A percentile compares a stretch with the other conserved stretches of the same genome.
Conservation (phyloP, 257 asterid species). For the Scutellaria minor region DNA sequence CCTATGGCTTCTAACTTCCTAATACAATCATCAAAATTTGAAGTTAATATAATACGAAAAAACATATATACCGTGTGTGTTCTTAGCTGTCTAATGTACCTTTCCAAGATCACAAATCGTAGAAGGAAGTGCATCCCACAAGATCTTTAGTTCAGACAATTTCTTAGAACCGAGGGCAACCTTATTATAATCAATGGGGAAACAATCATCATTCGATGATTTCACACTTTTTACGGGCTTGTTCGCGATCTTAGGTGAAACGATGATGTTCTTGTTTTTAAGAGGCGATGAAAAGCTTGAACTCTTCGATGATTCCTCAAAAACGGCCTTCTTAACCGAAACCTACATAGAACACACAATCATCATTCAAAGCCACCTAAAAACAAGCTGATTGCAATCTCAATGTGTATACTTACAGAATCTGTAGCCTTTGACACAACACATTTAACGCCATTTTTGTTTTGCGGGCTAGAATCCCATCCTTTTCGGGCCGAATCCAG, state of each 20-base stretch:
- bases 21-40: slow-evolving; percentile 24
- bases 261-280: slow-evolving; percentile 56
- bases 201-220: slow-evolving; percentile 40
- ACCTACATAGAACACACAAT: slow-evolving; percentile 36
- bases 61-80: not conserved
- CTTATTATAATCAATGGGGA: slow-evolving; percentile 53
- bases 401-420: slow-evolving; percentile 48
- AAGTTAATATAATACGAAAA: not conserved
- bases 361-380: not conserved
- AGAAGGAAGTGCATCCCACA: slow-evolving; percentile 67
- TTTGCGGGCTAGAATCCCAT: slow-evolving; percentile 65
- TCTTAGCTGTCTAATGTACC: slow-evolving; percentile 45
- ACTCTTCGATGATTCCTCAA: slow-evolving; percentile 46
- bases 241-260: slow-evolving; percentile 54
- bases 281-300: slow-evolving; percentile 60
- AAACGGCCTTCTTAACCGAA: slow-evolving; percentile 39
- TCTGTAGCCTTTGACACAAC: slow-evolving; percentile 45
- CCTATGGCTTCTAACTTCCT: slow-evolving; percentile 64
- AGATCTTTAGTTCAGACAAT: slow-evolving; percentile 51
- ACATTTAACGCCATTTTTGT: slow-evolving; percentile 42
- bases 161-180: slow-evolving; percentile 47
- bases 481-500: slow-evolving; percentile 77
- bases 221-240: slow-evolving; percentile 53
- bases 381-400: not conserved
- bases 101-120: slow-evolving; percentile 66